A percentile compares a stretch with the other conserved stretches of the same genome.
Conservation (phyloP, 2,329 filamentous ascomycete species). For the Zasmidium angulare region DNA sequence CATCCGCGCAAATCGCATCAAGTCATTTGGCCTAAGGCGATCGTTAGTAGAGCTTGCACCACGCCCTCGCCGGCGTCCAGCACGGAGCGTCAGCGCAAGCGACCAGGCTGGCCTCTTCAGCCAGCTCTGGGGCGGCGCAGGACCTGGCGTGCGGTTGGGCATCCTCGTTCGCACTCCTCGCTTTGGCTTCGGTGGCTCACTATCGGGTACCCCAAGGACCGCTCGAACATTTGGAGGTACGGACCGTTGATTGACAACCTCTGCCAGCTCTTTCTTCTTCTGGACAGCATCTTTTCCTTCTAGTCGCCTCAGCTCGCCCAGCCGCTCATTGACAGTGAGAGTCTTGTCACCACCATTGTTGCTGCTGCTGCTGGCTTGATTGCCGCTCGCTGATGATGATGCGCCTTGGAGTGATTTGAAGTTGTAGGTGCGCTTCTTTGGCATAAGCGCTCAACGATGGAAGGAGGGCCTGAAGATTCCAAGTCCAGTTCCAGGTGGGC, state of each 20-base stretch:
- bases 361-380: conserved; percentile 36
- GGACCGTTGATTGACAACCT: conserved; percentile 41
- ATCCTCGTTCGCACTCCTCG: conserved; percentile 37
- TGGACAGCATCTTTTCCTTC: conserved; percentile 37
- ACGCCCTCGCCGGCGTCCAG: conserved; percentile 16
- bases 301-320: conserved; percentile 47
- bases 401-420: conserved; percentile 42
- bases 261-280: conserved; percentile 46
- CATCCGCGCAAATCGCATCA: conserved; percentile 29
- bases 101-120: conserved; percentile 33
- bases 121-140: conserved; percentile 50
- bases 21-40: conserved; percentile 25
- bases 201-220: conserved; percentile 47
- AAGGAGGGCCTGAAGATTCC: not conserved
- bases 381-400: conserved; percentile 34
- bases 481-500: conserved; percentile 3
- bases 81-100: conserved; percentile 17
- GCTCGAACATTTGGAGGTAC: conserved; percentile 46
- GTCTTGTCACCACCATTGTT: conserved; percentile 20
- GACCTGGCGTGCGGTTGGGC: conserved; percentile 41
- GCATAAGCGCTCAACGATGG: conserved; percentile 38
- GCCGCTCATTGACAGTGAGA: conserved; percentile 46
- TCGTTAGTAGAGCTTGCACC: conserved; percentile 16
- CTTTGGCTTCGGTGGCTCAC: conserved; percentile 47
- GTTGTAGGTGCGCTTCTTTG: conserved; percentile 47